Evolutionary conservation across 2,329 filamentous ascomycete genomes (phyloP).

Genomic region (Ophiocordyceps camponoti-leonardi): DNA sequence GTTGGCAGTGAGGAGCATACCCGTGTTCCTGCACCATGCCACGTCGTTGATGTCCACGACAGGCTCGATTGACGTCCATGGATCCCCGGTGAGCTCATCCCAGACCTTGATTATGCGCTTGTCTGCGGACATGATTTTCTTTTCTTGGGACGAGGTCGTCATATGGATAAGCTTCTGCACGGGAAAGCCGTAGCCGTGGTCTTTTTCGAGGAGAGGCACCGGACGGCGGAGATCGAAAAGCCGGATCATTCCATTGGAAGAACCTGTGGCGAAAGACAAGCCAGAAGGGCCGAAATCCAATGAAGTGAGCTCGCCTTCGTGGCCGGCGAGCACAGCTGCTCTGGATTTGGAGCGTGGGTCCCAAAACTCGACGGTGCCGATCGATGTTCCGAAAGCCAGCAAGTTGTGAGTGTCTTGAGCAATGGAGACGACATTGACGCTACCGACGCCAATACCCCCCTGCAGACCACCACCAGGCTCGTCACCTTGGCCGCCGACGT

Average conservation of each 20-base stretch:
- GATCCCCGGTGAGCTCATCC: constrained; percentile 65
- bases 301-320: constrained; percentile 64
- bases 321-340: constrained; percentile 56
- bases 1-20: constrained; percentile 93
- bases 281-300: constrained; percentile 75
- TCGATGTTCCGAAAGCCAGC: constrained; percentile 79
- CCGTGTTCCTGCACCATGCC: constrained; percentile 78
- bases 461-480: constrained; percentile 62
- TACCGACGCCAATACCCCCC: constrained; percentile 69
- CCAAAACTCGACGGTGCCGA: constrained; percentile 96
- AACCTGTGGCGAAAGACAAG: constrained; percentile 69
- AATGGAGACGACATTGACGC: constrained; percentile 73
- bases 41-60: constrained; percentile 90
- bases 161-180: constrained; percentile 69
- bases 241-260: constrained; percentile 74
- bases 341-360: constrained; percentile 71
- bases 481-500: constrained; percentile 78
- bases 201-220: constrained; percentile 70
- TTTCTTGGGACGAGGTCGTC: constrained; percentile 56
- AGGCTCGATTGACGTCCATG: constrained; percentile 93
- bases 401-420: constrained; percentile 83
- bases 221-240: constrained; percentile 87
- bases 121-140: constrained; percentile 82
- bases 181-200: constrained; percentile 88
- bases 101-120: constrained; percentile 96